Percentiles rank a stretch among this genome's conserved stretches.
phyloP scores from a whole-genome alignment of 2,329 filamentous ascomycete species.

The Fusarium tricinctum region DNA sequence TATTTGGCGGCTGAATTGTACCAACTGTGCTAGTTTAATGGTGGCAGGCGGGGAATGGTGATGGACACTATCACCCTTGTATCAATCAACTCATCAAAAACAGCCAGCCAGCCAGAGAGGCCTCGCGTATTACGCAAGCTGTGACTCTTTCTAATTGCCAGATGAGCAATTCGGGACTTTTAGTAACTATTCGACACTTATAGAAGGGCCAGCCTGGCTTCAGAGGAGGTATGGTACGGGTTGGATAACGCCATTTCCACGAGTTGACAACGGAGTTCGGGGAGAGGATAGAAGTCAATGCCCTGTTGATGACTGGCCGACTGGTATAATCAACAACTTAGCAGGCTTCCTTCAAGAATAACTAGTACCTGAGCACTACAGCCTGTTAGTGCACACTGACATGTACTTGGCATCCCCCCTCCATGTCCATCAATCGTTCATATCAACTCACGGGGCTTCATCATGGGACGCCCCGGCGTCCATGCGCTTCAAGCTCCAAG shows the following conservation, averaged over 20 bases:
- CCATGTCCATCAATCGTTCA: conserved; percentile 6
- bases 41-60: conserved; percentile 31
- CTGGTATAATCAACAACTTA: conserved; percentile 11
- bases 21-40: conserved; percentile 10
- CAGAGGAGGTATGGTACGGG: conserved; percentile 8
- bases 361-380: conserved; percentile 26
- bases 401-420: conserved; percentile 6
- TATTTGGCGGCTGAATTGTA: conserved; percentile 6
- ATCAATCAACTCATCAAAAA: conserved; percentile 29
- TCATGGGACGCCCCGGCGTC: conserved; percentile 31
- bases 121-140: conserved; percentile 47
- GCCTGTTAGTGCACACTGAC: conserved; percentile 25
- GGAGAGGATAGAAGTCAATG: neutral
- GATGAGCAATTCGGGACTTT: conserved; percentile 4
- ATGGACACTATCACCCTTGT: conserved; percentile 26
- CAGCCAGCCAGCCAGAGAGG: conserved; percentile 37
- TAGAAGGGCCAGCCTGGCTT: conserved; percentile 31
- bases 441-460: conserved; percentile 35
- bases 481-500: conserved; percentile 14
- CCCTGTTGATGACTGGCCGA: neutral
- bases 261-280: neutral
- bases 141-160: conserved; percentile 35
- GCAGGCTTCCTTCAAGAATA: conserved; percentile 9
- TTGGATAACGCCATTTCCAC: conserved; percentile 8
- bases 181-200: neutral